These are phyloP conservation scores for Aspergillus diversus DNA, from an alignment of 495 filamentous ascomycete genomes.

Conservation along the genomic window DNA sequence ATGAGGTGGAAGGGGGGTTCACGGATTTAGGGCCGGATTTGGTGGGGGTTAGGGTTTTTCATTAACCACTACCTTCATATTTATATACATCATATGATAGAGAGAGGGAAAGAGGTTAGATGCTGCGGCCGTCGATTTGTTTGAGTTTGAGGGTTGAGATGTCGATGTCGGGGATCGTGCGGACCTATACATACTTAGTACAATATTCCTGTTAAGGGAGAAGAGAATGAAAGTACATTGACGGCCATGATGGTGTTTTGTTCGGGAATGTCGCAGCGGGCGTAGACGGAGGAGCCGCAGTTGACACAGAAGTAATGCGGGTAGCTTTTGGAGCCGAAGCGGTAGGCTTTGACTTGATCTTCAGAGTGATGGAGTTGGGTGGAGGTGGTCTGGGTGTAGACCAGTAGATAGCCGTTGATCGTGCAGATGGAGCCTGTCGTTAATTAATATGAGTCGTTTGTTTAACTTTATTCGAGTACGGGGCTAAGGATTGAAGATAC, in stretches of 20 bases:
- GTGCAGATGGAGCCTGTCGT: slow-evolving; percentile 40
- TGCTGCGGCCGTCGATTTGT: slow-evolving; percentile 32
- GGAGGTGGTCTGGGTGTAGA: slow-evolving; percentile 37
- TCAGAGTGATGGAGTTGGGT: slow-evolving; percentile 31
- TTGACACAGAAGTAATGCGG: slow-evolving; percentile 46
- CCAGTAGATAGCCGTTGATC: slow-evolving; percentile 44
- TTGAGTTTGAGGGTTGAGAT: slow-evolving; percentile 31
- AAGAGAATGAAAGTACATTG: slow-evolving; percentile 33
- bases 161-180: slow-evolving; percentile 37
- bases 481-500: slow-evolving; percentile 19
- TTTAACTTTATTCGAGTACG: background rate
- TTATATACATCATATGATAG: background rate
- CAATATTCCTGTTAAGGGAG: background rate
- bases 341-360: slow-evolving; percentile 34
- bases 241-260: slow-evolving; percentile 36
- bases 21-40: slow-evolving; percentile 46
- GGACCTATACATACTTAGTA: slow-evolving; percentile 27
- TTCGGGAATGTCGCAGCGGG: slow-evolving; percentile 30
- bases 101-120: background rate
- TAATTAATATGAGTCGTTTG: background rate
- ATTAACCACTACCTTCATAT: too few relatives aligned
- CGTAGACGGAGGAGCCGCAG: slow-evolving; percentile 44
- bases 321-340: slow-evolving; percentile 37
- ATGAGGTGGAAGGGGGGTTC: slow-evolving; percentile 35
- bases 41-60: slow-evolving; percentile 35